A percentile compares a stretch with the other conserved stretches of the same genome.
Evolutionary conservation across 2,329 filamentous ascomycete species (phyloP).

Genomic region (Calonectria pseudoturangicola): DNA sequence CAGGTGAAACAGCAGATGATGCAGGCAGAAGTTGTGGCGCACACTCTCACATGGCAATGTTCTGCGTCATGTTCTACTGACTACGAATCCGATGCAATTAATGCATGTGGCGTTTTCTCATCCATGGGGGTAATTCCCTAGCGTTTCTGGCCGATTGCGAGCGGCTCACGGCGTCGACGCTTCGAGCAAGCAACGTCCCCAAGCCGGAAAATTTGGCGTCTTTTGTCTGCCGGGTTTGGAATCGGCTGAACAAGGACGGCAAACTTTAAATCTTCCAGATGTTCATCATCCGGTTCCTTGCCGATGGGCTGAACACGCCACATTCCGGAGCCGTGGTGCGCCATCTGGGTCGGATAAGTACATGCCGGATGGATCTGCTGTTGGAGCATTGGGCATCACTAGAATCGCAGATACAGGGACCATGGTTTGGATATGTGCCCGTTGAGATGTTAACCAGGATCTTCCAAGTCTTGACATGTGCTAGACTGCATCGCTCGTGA

Average conservation of each 20-base stretch:
- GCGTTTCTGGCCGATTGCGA: not conserved
- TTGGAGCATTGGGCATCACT: not conserved
- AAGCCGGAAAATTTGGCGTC: not conserved
- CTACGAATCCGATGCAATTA: constrained; percentile 13
- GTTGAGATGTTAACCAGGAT: not conserved
- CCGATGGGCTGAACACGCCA: constrained; percentile 3
- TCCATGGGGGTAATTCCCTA: not conserved
- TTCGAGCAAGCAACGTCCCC: constrained; percentile 2
- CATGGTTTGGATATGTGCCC: not conserved
- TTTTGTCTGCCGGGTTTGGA: not conserved
- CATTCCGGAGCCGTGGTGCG: not conserved
- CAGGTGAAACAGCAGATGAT: not conserved
- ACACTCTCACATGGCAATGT: not conserved
- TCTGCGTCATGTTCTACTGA: constrained; percentile 9
- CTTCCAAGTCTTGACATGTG: not conserved
- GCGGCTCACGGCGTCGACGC: not conserved
- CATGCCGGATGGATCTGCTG: not conserved
- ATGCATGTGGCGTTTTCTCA: not conserved
- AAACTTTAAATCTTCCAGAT: constrained; percentile 19
- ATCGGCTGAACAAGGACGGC: constrained; percentile 6
- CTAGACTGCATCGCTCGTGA: not conserved
- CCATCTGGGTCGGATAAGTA: too few relatives aligned
- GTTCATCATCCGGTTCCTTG: not conserved
- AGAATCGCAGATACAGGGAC: not conserved
- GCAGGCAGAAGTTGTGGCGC: not conserved